phyloP scores from a whole-genome alignment of 78 protist genomes.

The Dictyostelium intermedium region DNA sequence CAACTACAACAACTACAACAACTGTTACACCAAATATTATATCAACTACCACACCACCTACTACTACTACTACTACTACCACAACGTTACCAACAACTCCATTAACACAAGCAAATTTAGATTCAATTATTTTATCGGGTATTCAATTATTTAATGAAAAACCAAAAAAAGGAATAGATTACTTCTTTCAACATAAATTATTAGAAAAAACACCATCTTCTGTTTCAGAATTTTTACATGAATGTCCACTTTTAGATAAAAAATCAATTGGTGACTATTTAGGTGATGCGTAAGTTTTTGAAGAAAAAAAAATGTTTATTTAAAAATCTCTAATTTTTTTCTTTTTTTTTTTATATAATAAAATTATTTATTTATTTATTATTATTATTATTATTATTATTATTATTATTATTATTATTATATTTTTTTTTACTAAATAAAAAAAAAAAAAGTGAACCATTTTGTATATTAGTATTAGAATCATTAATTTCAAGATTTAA shows the following conservation, averaged over 20 bases:
- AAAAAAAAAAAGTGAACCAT: conserved; percentile 11
- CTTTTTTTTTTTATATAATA: not conserved
- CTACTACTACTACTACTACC: not conserved
- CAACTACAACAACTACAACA: not conserved
- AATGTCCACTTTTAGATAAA: conserved; percentile 67
- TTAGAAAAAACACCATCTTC: conserved; percentile 42
- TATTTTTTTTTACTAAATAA: too few relatives aligned
- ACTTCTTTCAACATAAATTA: conserved; percentile 16
- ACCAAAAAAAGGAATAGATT: conserved; percentile 69
- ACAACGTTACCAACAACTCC: not conserved
- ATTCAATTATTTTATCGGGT: conserved; percentile 23
- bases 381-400: not conserved
- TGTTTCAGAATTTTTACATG: conserved; percentile 65
- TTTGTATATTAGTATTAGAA: conserved; percentile 48
- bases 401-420: too few relatives aligned
- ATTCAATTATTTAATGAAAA: conserved; percentile 61
- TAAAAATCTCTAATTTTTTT: not conserved
- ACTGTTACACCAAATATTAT: too few relatives aligned
- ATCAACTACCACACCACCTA: not conserved
- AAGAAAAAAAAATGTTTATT: not conserved
- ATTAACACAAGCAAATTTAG: not conserved
- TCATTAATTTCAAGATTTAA: conserved; percentile 66
- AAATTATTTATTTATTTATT: not conserved
- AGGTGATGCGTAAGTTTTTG: conserved; percentile 22
- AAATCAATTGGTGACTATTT: conserved; percentile 80